Evolutionary conservation across 1,139 yeast species (phyloP), one percentile per base, ranked within the genome.

Genomic region (Saccharomyces pastorianus): DNA sequence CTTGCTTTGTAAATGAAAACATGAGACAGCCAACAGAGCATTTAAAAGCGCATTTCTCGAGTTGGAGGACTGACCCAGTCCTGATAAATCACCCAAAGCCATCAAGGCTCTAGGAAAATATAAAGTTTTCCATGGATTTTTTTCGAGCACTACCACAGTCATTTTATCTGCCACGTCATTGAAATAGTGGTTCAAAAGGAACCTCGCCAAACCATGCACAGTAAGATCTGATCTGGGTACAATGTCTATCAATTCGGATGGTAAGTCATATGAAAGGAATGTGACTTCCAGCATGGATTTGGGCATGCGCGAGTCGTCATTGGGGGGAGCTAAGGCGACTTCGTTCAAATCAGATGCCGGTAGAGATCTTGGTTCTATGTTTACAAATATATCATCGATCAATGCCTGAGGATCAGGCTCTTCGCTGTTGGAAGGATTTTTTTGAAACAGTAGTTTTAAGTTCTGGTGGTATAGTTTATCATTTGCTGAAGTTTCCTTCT

Each of bases 111-210:
- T 72, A 0, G 96, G 96, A 58, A 88, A 82, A 67, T 88, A 88
- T 26, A 88, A 82, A 1, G 85, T 84, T 63, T 84, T 85, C 96
- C 96, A 89, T 0, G 96, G 96, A 64, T 88, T 88, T 59, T 85
- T 86, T 27, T 49, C 46, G 51, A 88, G 77, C 1, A 89, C 88
- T 29, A 88, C 84, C 11, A 88, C 96, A 0, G 96, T 85, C 96
- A 89, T 88, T 64, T 86, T 76, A 65, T 88, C 93, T 0, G 95
- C 93, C 1, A 89, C 95, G 58, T 84, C 82, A 14, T 85, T 81
- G n/a, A 82, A 79, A 67, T 88, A 89, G 65, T 89, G 83, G 58
- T 83, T 83, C 48, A 89, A 72, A 48, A 89, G 72, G 65, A 84
- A 86, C 53, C 95, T 64, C 14, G 89, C 81, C 62, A 83, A 73